Evolutionary conservation across 352 stramenopile species (phyloP).

Genomic region (Saprolegnia diclina): DNA sequence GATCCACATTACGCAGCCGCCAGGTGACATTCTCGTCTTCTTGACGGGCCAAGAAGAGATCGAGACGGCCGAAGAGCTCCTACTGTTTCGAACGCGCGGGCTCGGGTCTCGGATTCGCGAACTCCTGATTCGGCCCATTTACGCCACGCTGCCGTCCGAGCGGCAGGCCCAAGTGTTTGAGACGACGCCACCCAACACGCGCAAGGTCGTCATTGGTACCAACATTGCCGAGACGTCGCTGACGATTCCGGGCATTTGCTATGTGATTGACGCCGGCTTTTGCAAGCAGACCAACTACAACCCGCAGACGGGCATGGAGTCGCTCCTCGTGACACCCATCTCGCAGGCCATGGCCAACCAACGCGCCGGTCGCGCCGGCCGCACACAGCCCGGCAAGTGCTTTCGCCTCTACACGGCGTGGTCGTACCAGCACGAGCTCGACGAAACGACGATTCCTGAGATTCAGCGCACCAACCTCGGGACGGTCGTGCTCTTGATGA

Average conservation of each 20-base stretch:
- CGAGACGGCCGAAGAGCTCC: slow-evolving; percentile 94
- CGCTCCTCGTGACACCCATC: slow-evolving; percentile 97
- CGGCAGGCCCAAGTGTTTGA: slow-evolving; percentile 99
- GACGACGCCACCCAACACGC: slow-evolving; percentile 89
- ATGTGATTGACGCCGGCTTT: slow-evolving; percentile 99
- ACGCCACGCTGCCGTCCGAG: slow-evolving; percentile 96
- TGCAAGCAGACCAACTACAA: slow-evolving; percentile 99
- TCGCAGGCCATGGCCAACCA: slow-evolving; percentile 97
- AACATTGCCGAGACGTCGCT: slow-evolving; percentile 99
- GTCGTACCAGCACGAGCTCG: slow-evolving; percentile 98
- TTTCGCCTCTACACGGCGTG: slow-evolving; percentile 99
- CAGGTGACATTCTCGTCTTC: slow-evolving; percentile 99
- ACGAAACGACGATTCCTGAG: slow-evolving; percentile 97
- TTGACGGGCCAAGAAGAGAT: slow-evolving; percentile 99
- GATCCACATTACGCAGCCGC: slow-evolving; percentile 97
- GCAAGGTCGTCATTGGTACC: slow-evolving; percentile 98
- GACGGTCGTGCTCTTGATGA: slow-evolving; percentile 98
- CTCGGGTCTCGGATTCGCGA: slow-evolving; percentile 97
- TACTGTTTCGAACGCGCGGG: slow-evolving; percentile 88
- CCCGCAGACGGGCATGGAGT: slow-evolving; percentile 97
- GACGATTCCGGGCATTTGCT: slow-evolving; percentile 99
- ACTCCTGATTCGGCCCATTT: slow-evolving; percentile 98
- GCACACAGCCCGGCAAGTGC: slow-evolving; percentile 97
- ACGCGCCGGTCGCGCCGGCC: slow-evolving; percentile 90
- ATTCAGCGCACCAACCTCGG: slow-evolving; percentile 97